Evolutionary conservation across 352 stramenopile species (phyloP).

Genomic region (Pythium grandisporangium): DNA sequence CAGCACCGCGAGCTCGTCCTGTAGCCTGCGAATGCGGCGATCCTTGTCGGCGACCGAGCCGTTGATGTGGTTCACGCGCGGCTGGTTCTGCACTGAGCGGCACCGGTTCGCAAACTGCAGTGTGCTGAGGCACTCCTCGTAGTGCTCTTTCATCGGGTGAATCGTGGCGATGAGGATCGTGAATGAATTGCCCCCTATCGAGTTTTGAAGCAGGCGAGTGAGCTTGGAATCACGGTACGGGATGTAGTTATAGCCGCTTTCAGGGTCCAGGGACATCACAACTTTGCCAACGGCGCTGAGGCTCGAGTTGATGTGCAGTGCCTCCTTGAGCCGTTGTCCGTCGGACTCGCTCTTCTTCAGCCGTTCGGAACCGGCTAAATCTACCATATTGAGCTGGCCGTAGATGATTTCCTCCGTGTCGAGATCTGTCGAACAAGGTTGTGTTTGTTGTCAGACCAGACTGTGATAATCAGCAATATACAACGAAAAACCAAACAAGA

Average conservation of each 20-base stretch:
- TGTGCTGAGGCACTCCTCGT: slow-evolving; percentile 86
- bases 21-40: slow-evolving; percentile 72
- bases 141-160: slow-evolving; percentile 84
- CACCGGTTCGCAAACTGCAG: slow-evolving; percentile 89
- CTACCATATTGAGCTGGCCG: slow-evolving; percentile 80
- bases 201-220: slow-evolving; percentile 77
- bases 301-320: slow-evolving; percentile 81
- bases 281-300: slow-evolving; percentile 80
- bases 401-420: slow-evolving; percentile 76
- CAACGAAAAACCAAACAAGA: neutral
- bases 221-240: slow-evolving; percentile 82
- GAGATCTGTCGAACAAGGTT: slow-evolving; percentile 22
- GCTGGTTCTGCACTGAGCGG: slow-evolving; percentile 87
- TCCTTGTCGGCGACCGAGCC: slow-evolving; percentile 78
- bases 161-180: slow-evolving; percentile 83
- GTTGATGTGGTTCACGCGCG: slow-evolving; percentile 81
- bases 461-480: too few relatives aligned
- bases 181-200: slow-evolving; percentile 83
- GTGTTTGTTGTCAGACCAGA: too few relatives aligned
- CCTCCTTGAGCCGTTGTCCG: slow-evolving; percentile 75
- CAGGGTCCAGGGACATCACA: slow-evolving; percentile 79
- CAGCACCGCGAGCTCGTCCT: slow-evolving; percentile 57
- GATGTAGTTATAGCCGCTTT: slow-evolving; percentile 86
- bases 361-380: slow-evolving; percentile 74
- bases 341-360: slow-evolving; percentile 86